These are phyloP conservation scores for Hibiscus tridactylites DNA, from an alignment of 345 rosid species.

Conservation along the genomic window DNA sequence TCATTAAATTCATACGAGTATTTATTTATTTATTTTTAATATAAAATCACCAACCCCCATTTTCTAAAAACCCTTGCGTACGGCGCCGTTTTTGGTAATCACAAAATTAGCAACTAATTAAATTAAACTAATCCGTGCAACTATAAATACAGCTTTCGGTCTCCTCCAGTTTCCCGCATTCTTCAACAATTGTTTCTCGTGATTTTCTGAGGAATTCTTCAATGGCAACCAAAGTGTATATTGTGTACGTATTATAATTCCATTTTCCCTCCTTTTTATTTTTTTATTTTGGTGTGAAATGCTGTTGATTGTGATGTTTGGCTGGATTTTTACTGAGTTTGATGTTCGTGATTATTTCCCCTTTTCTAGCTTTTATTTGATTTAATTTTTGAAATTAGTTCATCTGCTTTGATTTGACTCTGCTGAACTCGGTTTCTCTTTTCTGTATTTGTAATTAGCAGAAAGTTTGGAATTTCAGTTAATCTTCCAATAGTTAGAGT, in stretches of 20 bases:
- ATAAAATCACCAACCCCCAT: conserved; percentile 1
- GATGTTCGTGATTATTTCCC: background rate
- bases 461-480: background rate
- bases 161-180: conserved; percentile 11
- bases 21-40: background rate
- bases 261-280: background rate
- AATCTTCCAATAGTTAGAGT: background rate
- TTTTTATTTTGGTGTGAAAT: background rate
- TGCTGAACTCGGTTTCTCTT: background rate
- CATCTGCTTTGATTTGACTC: background rate
- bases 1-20: conserved; percentile 28
- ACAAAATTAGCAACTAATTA: background rate
- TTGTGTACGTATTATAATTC: conserved; percentile 44
- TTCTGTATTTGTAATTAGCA: background rate
- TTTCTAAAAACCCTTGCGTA: background rate
- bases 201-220: conserved; percentile 7
- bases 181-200: conserved; percentile 12
- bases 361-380: background rate
- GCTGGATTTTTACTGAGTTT: background rate
- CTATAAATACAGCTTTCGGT: conserved; percentile 37
- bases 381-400: background rate
- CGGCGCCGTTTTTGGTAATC: conserved; percentile 17
- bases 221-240: conserved; percentile 68
- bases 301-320: background rate
- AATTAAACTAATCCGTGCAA: background rate